Evolutionary conservation across 306 rosid genomes (phyloP), one percentile per base, ranked within the genome.

Genomic region (Acacia crassicarpa): DNA sequence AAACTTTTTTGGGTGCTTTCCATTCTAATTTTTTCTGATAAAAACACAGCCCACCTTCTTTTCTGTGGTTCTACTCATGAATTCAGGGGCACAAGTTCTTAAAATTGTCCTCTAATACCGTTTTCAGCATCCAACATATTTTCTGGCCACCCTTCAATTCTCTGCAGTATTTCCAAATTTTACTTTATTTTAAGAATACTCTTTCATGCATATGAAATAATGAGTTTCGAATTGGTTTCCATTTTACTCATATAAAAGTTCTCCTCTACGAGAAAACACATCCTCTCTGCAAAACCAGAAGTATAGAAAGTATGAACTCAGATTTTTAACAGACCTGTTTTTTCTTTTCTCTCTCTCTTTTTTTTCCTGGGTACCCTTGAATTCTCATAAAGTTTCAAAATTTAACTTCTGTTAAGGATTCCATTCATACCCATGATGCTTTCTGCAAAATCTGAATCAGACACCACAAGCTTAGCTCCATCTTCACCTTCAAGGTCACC

Each of bases 401-500:
- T n/a, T 48, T 63, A 20, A 40, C 58, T 22, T n/a, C 40, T 53
- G 45, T 38, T 41, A 0, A 15, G 83, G 69, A 65, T 9, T 48
- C 2, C 44, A 17, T 17, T n/a, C 14, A 40, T 23, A 72, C 45
- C 22, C 61, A 77, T 8, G 76, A 89, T 96, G 96, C 68, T 61
- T 13, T 91, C 97, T 0, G 53, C 97, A 16, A 96, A 96, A 83
- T 96, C 98, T 2, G 97, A 95, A 79, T 95, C 99, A 0, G 98
- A 95, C 80, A 74, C 91, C 1, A 88, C 98, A 0, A 95, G 98
- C 89, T 87, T 93, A 79, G 99, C 97, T 0, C 88, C 92, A 27
- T 95, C 98, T 8, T 93, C 99, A 33, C 99, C 99, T 13, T 89
- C 98, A 48, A 92, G 99, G 87, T 95, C 98, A 4, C 98, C 98